Evolutionary conservation across 106 monocot genomes (phyloP).

Genomic region (Platanthera guangdongensis): DNA sequence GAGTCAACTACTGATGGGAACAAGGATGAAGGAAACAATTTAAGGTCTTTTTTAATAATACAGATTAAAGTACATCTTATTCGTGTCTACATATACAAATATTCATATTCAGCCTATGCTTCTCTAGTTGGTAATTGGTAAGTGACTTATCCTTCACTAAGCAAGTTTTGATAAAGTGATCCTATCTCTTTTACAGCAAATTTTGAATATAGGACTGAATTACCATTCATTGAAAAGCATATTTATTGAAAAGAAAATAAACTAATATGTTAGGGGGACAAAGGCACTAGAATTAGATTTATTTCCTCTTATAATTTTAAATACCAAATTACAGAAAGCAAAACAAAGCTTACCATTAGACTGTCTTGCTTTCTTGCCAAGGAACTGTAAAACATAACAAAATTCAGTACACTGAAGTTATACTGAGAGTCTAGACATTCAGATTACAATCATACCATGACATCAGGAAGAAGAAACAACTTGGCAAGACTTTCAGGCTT

Average conservation of each 20-base stretch:
- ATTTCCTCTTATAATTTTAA: neutral
- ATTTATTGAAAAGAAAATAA: neutral
- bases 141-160: no score
- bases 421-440: neutral
- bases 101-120: no score
- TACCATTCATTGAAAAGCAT: neutral
- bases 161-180: no score
- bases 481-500: constrained; percentile 79
- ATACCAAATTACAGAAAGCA: neutral
- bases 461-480: constrained; percentile 61
- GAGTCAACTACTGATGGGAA: no score
- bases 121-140: no score
- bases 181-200: no score
- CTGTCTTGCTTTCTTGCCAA: constrained; percentile 50
- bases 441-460: constrained; percentile 44
- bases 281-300: neutral
- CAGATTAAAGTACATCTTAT: no score
- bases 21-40: no score
- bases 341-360: constrained; percentile 31
- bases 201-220: no score
- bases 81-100: no score
- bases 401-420: neutral
- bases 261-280: neutral
- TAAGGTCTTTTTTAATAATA: no score
- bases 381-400: constrained; percentile 43